Conservation (phyloP, 176 grass and related monocot genomes). For the Oryza glaberrima region DNA sequence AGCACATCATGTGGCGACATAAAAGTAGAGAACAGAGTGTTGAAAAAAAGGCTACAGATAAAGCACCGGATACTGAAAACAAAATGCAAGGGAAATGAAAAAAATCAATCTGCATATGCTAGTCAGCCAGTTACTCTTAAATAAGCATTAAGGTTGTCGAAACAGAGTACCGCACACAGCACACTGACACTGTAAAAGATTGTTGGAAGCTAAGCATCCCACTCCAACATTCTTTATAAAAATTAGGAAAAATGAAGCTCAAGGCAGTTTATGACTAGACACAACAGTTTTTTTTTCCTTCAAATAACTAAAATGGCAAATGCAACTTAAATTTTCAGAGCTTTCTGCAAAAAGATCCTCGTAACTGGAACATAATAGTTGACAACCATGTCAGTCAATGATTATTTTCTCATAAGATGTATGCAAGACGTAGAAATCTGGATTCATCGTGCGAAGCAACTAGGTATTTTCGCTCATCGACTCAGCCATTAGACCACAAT, state of each 20-base stretch:
- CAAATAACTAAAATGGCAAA: background rate
- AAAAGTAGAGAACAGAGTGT: conserved; percentile 8
- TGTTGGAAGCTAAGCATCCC: background rate
- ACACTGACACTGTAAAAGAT: background rate
- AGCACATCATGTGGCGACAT: background rate
- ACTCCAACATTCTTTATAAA: background rate
- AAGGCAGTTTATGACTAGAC: conserved; percentile 1
- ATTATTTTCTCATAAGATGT: conserved; percentile 4
- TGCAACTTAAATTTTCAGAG: background rate
- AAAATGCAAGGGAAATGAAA: conserved; percentile 1
- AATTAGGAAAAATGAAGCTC: background rate
- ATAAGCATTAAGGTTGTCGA: background rate
- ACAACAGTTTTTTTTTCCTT: background rate
- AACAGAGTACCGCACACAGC: background rate
- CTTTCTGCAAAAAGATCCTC: background rate
- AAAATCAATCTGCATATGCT: background rate
- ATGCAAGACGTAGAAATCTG: background rate
- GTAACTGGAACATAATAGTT: background rate
- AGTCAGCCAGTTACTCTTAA: background rate
- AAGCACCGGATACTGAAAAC: background rate
- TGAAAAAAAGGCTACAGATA: background rate
- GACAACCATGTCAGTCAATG: background rate
- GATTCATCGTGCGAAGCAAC: conserved; percentile 7
- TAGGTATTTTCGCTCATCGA: background rate
- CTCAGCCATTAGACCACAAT: background rate